phyloP scores from a whole-genome alignment of 345 rosid genomes.

The Dipteronia sinensis region DNA sequence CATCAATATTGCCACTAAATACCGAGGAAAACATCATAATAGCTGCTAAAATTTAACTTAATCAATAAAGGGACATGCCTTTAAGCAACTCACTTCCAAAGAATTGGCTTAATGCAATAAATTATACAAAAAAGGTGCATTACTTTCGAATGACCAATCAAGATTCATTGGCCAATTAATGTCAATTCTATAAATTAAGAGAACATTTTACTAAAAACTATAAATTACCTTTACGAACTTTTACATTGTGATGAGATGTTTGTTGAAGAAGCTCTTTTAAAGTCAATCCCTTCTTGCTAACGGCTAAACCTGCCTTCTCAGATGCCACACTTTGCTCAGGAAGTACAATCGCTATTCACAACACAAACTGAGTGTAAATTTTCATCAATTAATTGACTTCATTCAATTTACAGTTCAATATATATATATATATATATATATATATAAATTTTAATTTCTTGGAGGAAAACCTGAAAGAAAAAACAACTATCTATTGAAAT shows the following conservation, averaged over 20 bases:
- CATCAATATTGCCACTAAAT: not conserved
- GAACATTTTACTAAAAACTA: not conserved
- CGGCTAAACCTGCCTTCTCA: slow-evolving; percentile 76
- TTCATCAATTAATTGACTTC: slow-evolving; percentile 1
- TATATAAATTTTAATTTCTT: no score
- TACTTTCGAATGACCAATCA: not conserved
- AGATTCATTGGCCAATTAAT: not conserved
- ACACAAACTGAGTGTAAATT: not conserved
- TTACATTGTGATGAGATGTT: slow-evolving; percentile 80
- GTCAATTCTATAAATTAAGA: not conserved
- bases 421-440: no score
- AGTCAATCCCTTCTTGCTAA: slow-evolving; percentile 89
- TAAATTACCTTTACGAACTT: slow-evolving; percentile 69
- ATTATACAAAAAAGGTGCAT: not conserved
- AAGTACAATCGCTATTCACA: slow-evolving; percentile 71
- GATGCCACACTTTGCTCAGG: slow-evolving; percentile 91
- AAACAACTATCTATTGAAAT: no score
- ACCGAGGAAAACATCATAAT: not conserved
- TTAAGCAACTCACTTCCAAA: not conserved
- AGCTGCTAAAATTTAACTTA: not conserved
- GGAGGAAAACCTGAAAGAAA: no score
- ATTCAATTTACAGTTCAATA: not conserved
- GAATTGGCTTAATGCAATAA: not conserved
- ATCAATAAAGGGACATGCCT: not conserved
- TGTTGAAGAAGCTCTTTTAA: slow-evolving; percentile 81